Conservation (phyloP, 1,284 basidiomycete genomes). For the Sphagnurus paluster region DNA sequence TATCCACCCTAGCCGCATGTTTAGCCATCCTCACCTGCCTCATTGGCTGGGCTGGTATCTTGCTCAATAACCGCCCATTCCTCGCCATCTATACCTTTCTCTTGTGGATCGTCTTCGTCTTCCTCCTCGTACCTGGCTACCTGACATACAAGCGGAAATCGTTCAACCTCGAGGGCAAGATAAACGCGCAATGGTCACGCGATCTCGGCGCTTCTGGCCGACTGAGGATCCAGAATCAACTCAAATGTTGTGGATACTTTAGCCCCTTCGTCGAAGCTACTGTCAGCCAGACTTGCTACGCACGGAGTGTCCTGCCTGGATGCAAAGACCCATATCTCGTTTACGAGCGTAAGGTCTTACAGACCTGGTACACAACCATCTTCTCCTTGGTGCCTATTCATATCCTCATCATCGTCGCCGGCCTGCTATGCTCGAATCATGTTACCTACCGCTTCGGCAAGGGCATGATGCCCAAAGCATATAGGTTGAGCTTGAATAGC, state of each 20-base stretch:
- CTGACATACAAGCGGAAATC: conserved; percentile 63
- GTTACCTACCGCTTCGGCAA: conserved; percentile 78
- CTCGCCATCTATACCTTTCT: conserved; percentile 65
- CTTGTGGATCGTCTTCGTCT: conserved; percentile 63
- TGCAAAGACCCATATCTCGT: conserved; percentile 61
- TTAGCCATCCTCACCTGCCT: conserved; percentile 56
- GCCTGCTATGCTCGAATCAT: conserved; percentile 67
- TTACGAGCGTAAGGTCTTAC: conserved; percentile 51
- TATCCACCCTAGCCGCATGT: conserved; percentile 56
- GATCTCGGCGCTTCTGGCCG: conserved; percentile 52
- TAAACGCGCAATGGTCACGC: conserved; percentile 70
- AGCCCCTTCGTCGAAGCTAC: conserved; percentile 70
- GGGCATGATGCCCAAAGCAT: conserved; percentile 75
- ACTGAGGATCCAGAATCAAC: conserved; percentile 61
- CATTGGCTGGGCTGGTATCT: conserved; percentile 68
- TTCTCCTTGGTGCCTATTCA: conserved; percentile 62
- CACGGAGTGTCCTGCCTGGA: conserved; percentile 60
- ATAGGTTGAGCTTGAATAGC: conserved; percentile 59
- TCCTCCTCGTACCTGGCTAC: conserved; percentile 69
- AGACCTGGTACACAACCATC: conserved; percentile 55
- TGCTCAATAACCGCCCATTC: conserved; percentile 73
- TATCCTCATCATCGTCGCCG: conserved; percentile 52
- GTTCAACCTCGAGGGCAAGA: conserved; percentile 75
- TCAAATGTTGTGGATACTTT: conserved; percentile 72
- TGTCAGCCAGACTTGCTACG: conserved; percentile 61